A percentile compares a stretch with the other conserved stretches of the same genome.
Evolutionary conservation across 179 eudicot genomes (phyloP).

Genomic region (Gypsophila paniculata): DNA sequence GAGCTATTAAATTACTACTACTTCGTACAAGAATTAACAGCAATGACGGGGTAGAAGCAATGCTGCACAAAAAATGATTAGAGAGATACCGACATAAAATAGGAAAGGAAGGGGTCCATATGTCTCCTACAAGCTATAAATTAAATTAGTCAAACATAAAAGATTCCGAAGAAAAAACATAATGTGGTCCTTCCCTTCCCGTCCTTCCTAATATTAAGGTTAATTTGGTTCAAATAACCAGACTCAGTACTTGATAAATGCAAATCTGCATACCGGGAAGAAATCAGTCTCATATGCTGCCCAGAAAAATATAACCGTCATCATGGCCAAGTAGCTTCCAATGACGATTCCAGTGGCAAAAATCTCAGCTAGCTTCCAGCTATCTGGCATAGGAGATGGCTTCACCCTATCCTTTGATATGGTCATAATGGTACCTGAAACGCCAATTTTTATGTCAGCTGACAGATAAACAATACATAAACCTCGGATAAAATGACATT

Average conservation of each 20-base stretch:
- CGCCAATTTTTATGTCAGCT: conserved; percentile 16
- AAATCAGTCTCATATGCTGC: conserved; percentile 83
- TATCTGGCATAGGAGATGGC: conserved; percentile 88
- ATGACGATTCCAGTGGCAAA: conserved; percentile 78
- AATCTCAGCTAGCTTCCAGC: conserved; percentile 90
- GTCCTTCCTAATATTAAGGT: too few species aligned
- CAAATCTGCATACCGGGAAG: conserved; percentile 56
- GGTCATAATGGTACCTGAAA: conserved; percentile 88
- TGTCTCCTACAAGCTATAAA: too few species aligned
- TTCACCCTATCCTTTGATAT: conserved; percentile 95
- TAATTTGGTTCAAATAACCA: neutral
- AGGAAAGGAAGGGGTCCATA: too few species aligned
- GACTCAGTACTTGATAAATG: neutral
- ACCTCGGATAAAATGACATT: neutral
- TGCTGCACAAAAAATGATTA: neutral
- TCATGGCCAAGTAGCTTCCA: conserved; percentile 87
- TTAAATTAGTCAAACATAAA: too few species aligned
- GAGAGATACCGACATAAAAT: neutral
- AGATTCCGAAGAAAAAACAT: too few species aligned
- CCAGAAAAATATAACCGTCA: conserved; percentile 96
- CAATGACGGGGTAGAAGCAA: neutral
- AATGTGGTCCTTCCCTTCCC: too few species aligned
- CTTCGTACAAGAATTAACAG: neutral
- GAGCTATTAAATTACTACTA: neutral
- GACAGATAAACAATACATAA: neutral